Evolutionary conservation across 805 yeast species (phyloP).

Genomic region (Kodamaea kaohsiungensis): DNA sequence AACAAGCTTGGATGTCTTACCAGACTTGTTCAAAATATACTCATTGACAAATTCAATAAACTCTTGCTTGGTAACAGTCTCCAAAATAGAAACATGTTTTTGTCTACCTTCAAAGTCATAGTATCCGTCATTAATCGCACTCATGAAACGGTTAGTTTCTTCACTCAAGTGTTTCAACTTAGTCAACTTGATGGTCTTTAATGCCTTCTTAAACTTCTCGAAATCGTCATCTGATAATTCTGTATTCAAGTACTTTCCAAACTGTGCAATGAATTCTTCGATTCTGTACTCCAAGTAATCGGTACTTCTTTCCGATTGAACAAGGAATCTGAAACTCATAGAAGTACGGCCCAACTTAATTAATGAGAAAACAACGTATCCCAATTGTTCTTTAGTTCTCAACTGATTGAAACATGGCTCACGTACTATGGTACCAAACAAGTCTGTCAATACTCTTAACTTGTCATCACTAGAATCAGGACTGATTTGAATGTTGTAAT

Average conservation of each 20-base stretch:
- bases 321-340: constrained; percentile 68
- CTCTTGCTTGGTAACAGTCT: constrained; percentile 55
- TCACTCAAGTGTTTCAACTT: constrained; percentile 77
- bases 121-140: constrained; percentile 69
- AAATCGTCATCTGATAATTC: constrained; percentile 65
- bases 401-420: constrained; percentile 91
- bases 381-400: constrained; percentile 92
- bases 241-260: constrained; percentile 44
- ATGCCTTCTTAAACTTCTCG: constrained; percentile 65
- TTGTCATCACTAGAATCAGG: constrained; percentile 22
- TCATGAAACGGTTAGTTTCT: constrained; percentile 68
- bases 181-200: constrained; percentile 64
- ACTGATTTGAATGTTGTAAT: constrained; percentile 72
- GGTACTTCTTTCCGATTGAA: constrained; percentile 82
- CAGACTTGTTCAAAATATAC: constrained; percentile 30
- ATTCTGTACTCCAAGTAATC: constrained; percentile 77
- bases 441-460: constrained; percentile 53
- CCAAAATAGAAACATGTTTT: constrained; percentile 57
- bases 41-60: constrained; percentile 54
- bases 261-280: constrained; percentile 56
- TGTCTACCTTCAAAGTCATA: constrained; percentile 69
- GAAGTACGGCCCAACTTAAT: constrained; percentile 67
- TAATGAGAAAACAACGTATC: constrained; percentile 89
- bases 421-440: constrained; percentile 69
- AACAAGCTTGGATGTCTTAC: constrained; percentile 20